Percentiles rank a stretch among this genome's conserved stretches.
Evolutionary conservation across 768 basidiomycete genomes (phyloP).

Genomic region (Filobasidium wieringae): DNA sequence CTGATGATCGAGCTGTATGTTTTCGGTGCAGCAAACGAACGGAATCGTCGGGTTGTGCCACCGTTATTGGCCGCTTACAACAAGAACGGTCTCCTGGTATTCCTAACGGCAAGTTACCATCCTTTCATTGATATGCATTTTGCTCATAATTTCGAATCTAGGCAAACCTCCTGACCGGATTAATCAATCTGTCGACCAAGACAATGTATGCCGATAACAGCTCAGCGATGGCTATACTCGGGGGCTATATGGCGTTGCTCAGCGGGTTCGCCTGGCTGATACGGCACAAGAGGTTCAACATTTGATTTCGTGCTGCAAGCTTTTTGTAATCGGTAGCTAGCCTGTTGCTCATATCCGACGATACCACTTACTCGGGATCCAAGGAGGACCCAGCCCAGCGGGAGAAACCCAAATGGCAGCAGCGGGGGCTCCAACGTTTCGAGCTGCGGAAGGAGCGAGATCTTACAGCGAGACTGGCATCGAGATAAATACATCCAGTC

Average conservation of each 20-base stretch:
- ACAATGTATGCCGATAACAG: conserved; percentile 65
- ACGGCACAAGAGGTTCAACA: conserved; percentile 1
- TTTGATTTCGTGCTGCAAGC: too few species aligned
- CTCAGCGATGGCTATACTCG: conserved; percentile 53
- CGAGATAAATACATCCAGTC: too few species aligned
- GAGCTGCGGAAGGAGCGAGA: too few species aligned
- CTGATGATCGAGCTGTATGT: conserved; percentile 55
- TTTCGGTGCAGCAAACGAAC: conserved; percentile 38
- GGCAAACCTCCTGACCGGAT: conserved; percentile 79
- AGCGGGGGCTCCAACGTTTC: too few species aligned
- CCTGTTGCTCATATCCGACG: too few species aligned
- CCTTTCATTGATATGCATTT: not conserved
- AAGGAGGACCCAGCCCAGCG: too few species aligned
- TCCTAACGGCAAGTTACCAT: conserved; percentile 57
- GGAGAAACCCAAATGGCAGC: too few species aligned
- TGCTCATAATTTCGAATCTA: conserved; percentile 35
- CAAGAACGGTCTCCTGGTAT: conserved; percentile 62
- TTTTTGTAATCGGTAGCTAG: too few species aligned
- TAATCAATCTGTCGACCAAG: conserved; percentile 62
- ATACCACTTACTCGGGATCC: too few species aligned
- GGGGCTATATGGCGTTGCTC: conserved; percentile 50
- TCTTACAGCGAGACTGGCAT: too few species aligned
- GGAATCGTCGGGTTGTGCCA: conserved; percentile 37
- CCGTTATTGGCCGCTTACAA: conserved; percentile 68
- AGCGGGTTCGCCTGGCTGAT: conserved; percentile 56